These are phyloP conservation scores for Sarcodon sp. DNA, from an alignment of 768 basidiomycete species.

Conservation along the genomic window DNA sequence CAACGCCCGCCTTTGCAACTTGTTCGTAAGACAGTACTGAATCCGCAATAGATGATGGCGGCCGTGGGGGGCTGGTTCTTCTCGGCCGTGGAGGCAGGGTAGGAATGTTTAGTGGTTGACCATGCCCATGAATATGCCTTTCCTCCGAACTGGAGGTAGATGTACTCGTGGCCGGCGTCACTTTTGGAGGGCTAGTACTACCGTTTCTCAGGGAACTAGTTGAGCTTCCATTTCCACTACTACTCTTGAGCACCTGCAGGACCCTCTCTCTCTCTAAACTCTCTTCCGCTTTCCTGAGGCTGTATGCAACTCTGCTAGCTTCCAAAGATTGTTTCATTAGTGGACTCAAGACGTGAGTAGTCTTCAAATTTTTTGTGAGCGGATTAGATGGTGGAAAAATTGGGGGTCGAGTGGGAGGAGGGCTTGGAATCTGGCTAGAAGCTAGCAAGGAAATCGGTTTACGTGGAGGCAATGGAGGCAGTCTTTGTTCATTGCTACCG, in stretches of 20 bases:
- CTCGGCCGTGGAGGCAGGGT: constrained; percentile 23
- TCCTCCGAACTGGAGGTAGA: constrained; percentile 4
- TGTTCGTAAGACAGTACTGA: constrained; percentile 25
- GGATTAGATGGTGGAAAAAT: constrained; percentile 7
- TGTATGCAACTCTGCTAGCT: constrained; percentile 60
- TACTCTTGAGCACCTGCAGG: constrained; percentile 59
- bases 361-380: constrained; percentile 10
- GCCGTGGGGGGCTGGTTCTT: constrained; percentile 15
- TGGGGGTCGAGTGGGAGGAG: background rate
- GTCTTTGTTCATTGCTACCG: constrained; percentile 5
- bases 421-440: constrained; percentile 8
- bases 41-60: constrained; percentile 18
- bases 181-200: constrained; percentile 12
- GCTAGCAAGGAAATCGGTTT: constrained; percentile 24
- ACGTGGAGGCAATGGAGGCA: constrained; percentile 40
- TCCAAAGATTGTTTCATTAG: constrained; percentile 66
- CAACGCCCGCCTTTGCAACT: constrained; percentile 25
- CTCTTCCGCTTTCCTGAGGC: constrained; percentile 56
- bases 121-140: constrained; percentile 7
- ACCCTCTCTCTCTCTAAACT: constrained; percentile 59
- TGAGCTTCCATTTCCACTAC: constrained; percentile 10
- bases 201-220: constrained; percentile 9
- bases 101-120: constrained; percentile 8
- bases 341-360: constrained; percentile 37
- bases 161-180: background rate